Percentiles rank a stretch among this genome's conserved stretches.
These are phyloP conservation scores for Delonix regia DNA, from an alignment of 306 rosid genomes.

Conservation along the genomic window DNA sequence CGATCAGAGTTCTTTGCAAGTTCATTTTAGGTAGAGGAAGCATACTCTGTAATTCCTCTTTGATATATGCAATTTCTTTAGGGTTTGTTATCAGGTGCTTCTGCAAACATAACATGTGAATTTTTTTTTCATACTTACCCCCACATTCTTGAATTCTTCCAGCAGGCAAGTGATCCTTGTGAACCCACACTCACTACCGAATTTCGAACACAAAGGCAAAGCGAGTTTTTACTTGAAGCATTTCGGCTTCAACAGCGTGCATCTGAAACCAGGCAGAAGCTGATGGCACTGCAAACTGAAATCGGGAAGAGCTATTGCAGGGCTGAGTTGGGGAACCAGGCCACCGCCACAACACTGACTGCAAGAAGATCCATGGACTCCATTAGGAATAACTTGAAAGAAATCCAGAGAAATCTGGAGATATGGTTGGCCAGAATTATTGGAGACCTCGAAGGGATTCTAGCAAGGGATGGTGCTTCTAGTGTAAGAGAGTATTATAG, in stretches of 20 bases:
- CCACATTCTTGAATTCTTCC: not conserved
- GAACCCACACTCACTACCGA: conserved; percentile 67
- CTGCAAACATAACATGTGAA: no score
- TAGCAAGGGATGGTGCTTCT: conserved; percentile 79
- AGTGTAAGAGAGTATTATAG: conserved; percentile 65
- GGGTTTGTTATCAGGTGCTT: no score
- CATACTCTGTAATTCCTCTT: not conserved
- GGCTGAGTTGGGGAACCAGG: conserved; percentile 54
- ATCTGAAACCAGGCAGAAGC: conserved; percentile 75
- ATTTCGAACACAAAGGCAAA: conserved; percentile 69
- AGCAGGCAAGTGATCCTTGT: conserved; percentile 75
- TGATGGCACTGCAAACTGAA: conserved; percentile 71
- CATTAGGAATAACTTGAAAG: conserved; percentile 72
- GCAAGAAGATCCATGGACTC: conserved; percentile 62
- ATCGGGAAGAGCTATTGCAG: conserved; percentile 55
- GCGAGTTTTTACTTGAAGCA: conserved; percentile 76
- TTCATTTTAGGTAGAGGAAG: not conserved
- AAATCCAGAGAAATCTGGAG: conserved; percentile 80
- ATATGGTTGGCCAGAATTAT: conserved; percentile 91
- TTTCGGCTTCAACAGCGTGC: conserved; percentile 81
- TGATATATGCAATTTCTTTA: no score
- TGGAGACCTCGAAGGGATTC: conserved; percentile 87
- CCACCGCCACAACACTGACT: not conserved
- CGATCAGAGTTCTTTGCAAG: not conserved
- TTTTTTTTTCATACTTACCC: no score